A percentile compares a stretch with the other conserved stretches of the same genome.
Conservation (phyloP, 2,329 filamentous ascomycete genomes). For the Aspergillus clavatus region DNA sequence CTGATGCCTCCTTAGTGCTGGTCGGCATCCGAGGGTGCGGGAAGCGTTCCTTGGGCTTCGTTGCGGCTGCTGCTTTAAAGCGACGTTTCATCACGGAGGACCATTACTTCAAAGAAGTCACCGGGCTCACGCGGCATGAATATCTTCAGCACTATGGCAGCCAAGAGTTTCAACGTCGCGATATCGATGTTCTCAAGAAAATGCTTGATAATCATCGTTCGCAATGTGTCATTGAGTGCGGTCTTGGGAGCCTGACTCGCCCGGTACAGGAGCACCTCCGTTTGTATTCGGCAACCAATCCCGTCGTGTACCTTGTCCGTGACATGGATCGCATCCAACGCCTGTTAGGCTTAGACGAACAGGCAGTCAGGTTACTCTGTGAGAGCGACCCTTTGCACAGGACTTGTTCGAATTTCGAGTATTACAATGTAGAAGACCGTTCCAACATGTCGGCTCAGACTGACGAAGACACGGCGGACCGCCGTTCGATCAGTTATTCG, state of each 20-base stretch:
- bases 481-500: slow-evolving; percentile 43
- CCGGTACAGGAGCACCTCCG: slow-evolving; percentile 40
- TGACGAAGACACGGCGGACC: slow-evolving; percentile 38
- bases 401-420: slow-evolving; percentile 45
- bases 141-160: slow-evolving; percentile 38
- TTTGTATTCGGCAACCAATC: slow-evolving; percentile 34
- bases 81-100: slow-evolving; percentile 43
- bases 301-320: slow-evolving; percentile 39
- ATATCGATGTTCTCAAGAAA: slow-evolving; percentile 39
- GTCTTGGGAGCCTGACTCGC: slow-evolving; percentile 40
- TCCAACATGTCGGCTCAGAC: slow-evolving; percentile 19
- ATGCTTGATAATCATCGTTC: slow-evolving; percentile 43
- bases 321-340: slow-evolving; percentile 38
- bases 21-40: slow-evolving; percentile 43
- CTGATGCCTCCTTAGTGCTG: slow-evolving; percentile 39
- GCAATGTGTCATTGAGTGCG: slow-evolving; percentile 42
- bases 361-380: slow-evolving; percentile 40
- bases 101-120: slow-evolving; percentile 42
- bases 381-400: slow-evolving; percentile 44
- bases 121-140: slow-evolving; percentile 39
- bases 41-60: slow-evolving; percentile 41
- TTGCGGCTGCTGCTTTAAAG: slow-evolving; percentile 41
- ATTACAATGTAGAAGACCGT: slow-evolving; percentile 47
- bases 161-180: slow-evolving; percentile 40
- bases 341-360: slow-evolving; percentile 42